Evolutionary conservation across 2,329 filamentous ascomycete genomes (phyloP), one percentile per base, ranked within the genome.

Genomic region (Xylariales sp.): DNA sequence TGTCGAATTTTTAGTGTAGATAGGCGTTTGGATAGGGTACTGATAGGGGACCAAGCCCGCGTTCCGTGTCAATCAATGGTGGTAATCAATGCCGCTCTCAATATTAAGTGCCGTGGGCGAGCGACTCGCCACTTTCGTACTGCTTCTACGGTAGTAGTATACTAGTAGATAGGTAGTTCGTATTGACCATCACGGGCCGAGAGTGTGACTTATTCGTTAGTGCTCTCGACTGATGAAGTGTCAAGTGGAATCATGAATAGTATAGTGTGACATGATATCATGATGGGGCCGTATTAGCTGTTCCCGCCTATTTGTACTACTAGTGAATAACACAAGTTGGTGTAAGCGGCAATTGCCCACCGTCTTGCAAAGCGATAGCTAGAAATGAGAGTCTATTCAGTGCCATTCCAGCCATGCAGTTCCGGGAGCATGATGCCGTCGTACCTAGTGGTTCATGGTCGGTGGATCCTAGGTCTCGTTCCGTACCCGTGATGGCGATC

Each of bases 381-480:
- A 41, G 39, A 14, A 10, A 41, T 41, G 5, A 14, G 1, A 2
- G 39, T 12, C 39, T 41, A 41, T 14, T 41, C 39, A 14, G 39
- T 41, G 39, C 14, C 10, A 1, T 41, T 41, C 39, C 12, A 5
- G 39, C 2, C 39, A 12, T 41, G 12, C 39, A 41, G 39, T 41
- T 41, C 3, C 39, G 39, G 39, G 39, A 41, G 14, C 39, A 41
- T 12, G 9, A 14, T 41, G 14, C 39, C 39, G 39, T 41, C 14
- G 10, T 41, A 41, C 10, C 14, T 12, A 5, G 36, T 58, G 18
- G 10, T 7, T 59, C 43, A 41, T 14, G 32, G n/a, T 10, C 16
- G 30, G 56, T 59, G 43, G 56, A 49, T 3, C 43, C n/a, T 4
- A 41, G 10, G 30, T 28, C 48, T 57, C 28, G 46, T 55, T 64